phyloP scores from a whole-genome alignment of 2,329 filamentous ascomycete genomes.

The Cercospora zeina region DNA sequence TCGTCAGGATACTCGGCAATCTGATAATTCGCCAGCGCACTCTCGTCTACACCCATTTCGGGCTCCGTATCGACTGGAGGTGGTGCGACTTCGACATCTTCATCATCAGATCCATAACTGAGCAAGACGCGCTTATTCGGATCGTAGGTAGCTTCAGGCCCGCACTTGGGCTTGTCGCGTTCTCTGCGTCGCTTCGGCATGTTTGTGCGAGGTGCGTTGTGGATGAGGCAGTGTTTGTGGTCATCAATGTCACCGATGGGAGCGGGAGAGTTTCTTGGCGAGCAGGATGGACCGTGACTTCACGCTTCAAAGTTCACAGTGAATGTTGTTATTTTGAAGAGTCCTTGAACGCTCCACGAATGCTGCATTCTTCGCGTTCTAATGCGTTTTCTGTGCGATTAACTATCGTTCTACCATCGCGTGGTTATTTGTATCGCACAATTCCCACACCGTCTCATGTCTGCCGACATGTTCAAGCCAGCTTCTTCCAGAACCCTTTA shows the following conservation, averaged over 20 bases:
- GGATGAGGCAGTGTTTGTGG: background rate
- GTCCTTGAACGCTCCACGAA: too few species aligned
- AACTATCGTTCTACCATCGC: too few species aligned
- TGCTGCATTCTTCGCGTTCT: too few species aligned
- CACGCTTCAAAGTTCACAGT: background rate
- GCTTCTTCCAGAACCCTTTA: background rate
- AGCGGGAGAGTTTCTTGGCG: conserved; percentile 18
- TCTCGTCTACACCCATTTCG: conserved; percentile 9
- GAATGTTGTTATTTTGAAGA: too few species aligned
- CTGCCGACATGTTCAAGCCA: too few species aligned
- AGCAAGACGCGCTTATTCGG: conserved; percentile 40
- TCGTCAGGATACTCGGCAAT: conserved; percentile 23
- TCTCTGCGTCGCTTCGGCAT: conserved; percentile 38
- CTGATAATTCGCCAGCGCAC: conserved; percentile 25
- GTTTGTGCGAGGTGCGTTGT: conserved; percentile 8
- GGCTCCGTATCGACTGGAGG: background rate
- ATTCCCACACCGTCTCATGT: too few species aligned
- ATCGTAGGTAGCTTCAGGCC: conserved; percentile 35
- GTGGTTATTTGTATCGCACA: too few species aligned
- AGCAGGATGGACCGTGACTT: background rate
- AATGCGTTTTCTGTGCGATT: too few species aligned
- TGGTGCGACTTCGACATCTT: conserved; percentile 20
- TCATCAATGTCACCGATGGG: conserved; percentile 17
- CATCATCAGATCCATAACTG: conserved; percentile 38
- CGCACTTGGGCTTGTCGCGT: conserved; percentile 38